Base-by-base conservation (phyloP, 176 grass and related monocot species). In the Cocos nucifera region DNA sequence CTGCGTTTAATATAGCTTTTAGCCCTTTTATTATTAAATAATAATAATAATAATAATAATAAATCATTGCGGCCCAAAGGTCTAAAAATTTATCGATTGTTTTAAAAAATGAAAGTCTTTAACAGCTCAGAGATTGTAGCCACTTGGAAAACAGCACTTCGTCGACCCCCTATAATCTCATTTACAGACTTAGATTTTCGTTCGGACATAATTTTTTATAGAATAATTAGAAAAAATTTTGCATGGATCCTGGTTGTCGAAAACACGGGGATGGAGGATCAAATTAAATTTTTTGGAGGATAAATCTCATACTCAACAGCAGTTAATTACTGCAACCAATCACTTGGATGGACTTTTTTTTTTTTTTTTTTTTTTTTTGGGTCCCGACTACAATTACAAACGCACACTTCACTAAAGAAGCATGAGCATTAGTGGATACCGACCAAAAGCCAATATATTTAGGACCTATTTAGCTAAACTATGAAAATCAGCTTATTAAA, bases 361-460 rank as follows among this genome's bases (percentile, higher is more conserved):
- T 76, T 82, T 12, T 30, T 22, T 25, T 26, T 75, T 76, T 82
- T 12, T 30, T 22, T 25, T 26, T 75, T 76, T 82, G 58, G 14
- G 30, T 61, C 58, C 62, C 75, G 39, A 66, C 67, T 28, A 63
- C 71, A 17, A 17, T 39, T 73, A 12, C 58, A 25, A 83, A 80
- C 9, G 82, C 5, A 30, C 0, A 30, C 28, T 30, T 30, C 5
- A 30, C 28, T 30, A 5, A 30, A 30, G 28, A 5, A 6, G 28
- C 0, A 30, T 6, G 0, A 4, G 28, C 28, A 30, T 30, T 64
- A 50, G 62, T 57, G 63, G 27, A 44, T 69, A 80, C 81, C 80
- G 80, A 80, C 63, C 75, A 85, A 82, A 80, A 54, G 63, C 26
- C 59, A 29, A 23, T 62, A 16, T 26, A 62, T 23, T 62, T 63